Conservation (phyloP, 2,329 filamentous ascomycete species). For the Curvularia spicifera region DNA sequence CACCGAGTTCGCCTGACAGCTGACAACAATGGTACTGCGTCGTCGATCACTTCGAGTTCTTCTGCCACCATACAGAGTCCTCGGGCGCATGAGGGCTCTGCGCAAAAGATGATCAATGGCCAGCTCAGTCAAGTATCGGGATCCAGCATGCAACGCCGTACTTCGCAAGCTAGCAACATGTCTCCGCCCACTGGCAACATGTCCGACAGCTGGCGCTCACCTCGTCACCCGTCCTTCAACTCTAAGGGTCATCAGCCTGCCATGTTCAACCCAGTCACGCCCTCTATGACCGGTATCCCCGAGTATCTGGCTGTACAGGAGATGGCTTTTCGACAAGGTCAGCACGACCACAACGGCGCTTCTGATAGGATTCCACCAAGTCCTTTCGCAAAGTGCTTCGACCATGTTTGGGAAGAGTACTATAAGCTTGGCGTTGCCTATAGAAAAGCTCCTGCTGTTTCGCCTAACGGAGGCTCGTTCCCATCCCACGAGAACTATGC, state of each 20-base stretch:
- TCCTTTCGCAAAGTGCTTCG: slow-evolving; percentile 25
- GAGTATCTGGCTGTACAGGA: slow-evolving; percentile 32
- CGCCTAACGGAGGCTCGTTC: slow-evolving; percentile 5
- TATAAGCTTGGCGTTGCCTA: slow-evolving; percentile 29
- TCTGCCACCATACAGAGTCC: neutral
- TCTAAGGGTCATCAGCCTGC: slow-evolving; percentile 6
- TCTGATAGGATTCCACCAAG: slow-evolving; percentile 20
- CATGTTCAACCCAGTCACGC: slow-evolving; percentile 3
- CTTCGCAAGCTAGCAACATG: slow-evolving; percentile 7
- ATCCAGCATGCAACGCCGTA: slow-evolving; percentile 6
- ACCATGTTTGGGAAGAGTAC: slow-evolving; percentile 28
- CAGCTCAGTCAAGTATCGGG: slow-evolving; percentile 4
- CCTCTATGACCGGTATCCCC: slow-evolving; percentile 25
- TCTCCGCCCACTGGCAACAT: slow-evolving; percentile 6
- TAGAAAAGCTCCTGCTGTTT: slow-evolving; percentile 11
- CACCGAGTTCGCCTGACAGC: slow-evolving; percentile 8
- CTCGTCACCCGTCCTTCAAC: slow-evolving; percentile 11
- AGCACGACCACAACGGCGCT: slow-evolving; percentile 18
- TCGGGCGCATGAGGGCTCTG: slow-evolving; percentile 11
- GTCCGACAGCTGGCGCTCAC: slow-evolving; percentile 8
- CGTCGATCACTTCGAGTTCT: slow-evolving; percentile 5
- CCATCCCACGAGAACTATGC: slow-evolving; percentile 23
- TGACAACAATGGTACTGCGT: neutral
- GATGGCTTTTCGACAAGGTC: slow-evolving; percentile 35
- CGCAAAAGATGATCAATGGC: slow-evolving; percentile 6